These are phyloP conservation scores for Gloeophyllum trabeum DNA, from an alignment of 768 basidiomycete species.

Conservation along the genomic window DNA sequence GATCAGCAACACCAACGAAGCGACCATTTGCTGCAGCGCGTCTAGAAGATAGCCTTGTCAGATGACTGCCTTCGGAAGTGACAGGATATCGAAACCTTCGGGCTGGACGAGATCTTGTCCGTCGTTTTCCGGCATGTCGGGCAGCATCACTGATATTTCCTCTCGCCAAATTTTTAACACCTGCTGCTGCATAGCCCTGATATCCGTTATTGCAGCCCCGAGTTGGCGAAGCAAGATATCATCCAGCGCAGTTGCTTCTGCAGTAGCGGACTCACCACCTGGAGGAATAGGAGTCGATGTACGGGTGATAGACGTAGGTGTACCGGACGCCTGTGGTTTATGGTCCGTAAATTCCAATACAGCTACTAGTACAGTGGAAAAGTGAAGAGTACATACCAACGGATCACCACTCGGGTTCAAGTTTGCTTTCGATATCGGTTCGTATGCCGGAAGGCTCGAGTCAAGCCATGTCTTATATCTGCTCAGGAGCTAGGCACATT, in stretches of 20 bases:
- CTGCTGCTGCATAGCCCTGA: constrained; percentile 43
- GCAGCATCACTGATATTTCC: constrained; percentile 53
- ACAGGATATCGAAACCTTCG: constrained; percentile 34
- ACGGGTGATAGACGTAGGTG: constrained; percentile 21
- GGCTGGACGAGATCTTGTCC: constrained; percentile 21
- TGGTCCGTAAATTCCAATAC: too few relatives aligned
- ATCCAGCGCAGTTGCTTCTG: constrained; percentile 48
- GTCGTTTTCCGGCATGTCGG: constrained; percentile 23
- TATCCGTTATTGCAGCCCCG: constrained; percentile 58
- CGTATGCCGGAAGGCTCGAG: constrained; percentile 31
- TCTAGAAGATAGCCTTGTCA: not conserved
- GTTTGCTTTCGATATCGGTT: constrained; percentile 24
- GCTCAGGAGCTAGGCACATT: constrained; percentile 58
- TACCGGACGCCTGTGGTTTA: not conserved
- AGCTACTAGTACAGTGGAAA: too few relatives aligned
- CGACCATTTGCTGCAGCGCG: constrained; percentile 17
- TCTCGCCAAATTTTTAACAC: constrained; percentile 54
- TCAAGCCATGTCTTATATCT: constrained; percentile 78
- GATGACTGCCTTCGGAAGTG: not conserved
- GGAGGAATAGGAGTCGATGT: constrained; percentile 39
- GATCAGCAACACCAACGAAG: constrained; percentile 36
- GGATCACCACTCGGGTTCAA: too few relatives aligned
- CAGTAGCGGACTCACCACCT: constrained; percentile 30
- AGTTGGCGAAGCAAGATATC: constrained; percentile 57
- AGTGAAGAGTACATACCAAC: too few relatives aligned